These are phyloP conservation scores for Monosporascus sp. DNA, from an alignment of 2,329 filamentous ascomycete genomes.

Conservation along the genomic window DNA sequence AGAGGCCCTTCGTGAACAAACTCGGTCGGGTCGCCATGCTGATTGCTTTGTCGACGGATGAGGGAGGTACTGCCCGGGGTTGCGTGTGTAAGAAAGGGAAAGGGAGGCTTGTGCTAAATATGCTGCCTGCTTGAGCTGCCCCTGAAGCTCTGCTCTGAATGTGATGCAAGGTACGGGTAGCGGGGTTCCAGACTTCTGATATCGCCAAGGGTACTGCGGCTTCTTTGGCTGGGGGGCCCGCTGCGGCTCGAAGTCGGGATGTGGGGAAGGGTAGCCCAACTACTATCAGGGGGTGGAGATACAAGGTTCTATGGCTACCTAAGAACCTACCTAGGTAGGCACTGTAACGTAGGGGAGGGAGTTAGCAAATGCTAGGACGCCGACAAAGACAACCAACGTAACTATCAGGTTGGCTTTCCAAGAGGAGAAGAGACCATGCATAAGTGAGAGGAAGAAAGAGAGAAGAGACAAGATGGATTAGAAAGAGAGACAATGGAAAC, in stretches of 20 bases:
- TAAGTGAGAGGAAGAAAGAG: not conserved
- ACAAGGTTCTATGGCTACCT: not conserved
- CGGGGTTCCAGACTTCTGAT: not conserved
- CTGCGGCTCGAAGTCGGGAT: not conserved
- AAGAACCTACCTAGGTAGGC: too few species aligned
- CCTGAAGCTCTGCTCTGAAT: not conserved
- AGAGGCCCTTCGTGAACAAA: conserved; percentile 59
- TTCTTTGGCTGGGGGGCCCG: not conserved
- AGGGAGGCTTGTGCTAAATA: not conserved
- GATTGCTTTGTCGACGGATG: not conserved
- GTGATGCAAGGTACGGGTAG: not conserved
- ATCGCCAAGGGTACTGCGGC: not conserved
- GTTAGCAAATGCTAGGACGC: not conserved
- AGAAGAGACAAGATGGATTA: not conserved
- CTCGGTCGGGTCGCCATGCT: conserved; percentile 53
- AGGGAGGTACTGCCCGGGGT: conserved; percentile 9
- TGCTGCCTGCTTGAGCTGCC: not conserved
- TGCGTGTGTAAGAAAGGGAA: conserved; percentile 6
- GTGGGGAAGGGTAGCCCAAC: not conserved
- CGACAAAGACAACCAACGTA: not conserved
- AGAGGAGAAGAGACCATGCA: not conserved
- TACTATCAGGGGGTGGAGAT: not conserved
- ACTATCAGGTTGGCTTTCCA: not conserved
- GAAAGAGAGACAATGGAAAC: not conserved
- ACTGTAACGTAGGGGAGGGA: not conserved